phyloP scores from a whole-genome alignment of 2,329 filamentous ascomycete genomes.

The Venturia pyrina region DNA sequence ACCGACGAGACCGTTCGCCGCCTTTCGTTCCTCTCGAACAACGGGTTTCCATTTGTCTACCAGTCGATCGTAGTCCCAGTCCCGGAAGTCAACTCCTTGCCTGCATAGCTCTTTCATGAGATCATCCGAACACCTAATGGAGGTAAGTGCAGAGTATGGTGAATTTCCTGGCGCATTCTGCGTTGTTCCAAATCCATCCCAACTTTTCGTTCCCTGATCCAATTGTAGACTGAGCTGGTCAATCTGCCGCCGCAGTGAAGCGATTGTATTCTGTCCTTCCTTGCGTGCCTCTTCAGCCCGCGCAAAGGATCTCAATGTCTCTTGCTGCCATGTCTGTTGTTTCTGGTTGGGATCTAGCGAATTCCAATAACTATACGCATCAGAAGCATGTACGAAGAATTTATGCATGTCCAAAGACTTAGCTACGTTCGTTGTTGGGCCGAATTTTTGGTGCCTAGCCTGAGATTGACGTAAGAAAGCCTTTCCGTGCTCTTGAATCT shows the following conservation, averaged over 20 bases:
- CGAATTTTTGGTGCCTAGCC: conserved; percentile 19
- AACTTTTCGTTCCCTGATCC: neutral
- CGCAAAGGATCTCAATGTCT: conserved; percentile 36
- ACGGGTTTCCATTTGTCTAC: conserved; percentile 30
- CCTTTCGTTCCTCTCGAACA: conserved; percentile 24
- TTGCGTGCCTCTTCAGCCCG: conserved; percentile 28
- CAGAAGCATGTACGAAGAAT: conserved; percentile 67
- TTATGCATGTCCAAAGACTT: conserved; percentile 36
- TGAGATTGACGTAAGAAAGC: neutral
- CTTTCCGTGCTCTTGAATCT: conserved; percentile 55
- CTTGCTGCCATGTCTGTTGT: conserved; percentile 36
- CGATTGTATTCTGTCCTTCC: conserved; percentile 28
- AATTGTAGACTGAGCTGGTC: conserved; percentile 27
- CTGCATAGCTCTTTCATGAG: conserved; percentile 29
- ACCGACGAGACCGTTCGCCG: conserved; percentile 22
- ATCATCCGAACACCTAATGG: conserved; percentile 26
- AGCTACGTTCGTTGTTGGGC: conserved; percentile 30
- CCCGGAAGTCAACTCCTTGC: conserved; percentile 24
- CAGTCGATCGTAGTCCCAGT: conserved; percentile 31
- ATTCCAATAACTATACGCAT: conserved; percentile 69
- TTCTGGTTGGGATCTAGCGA: conserved; percentile 43
- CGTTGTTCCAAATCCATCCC: neutral
- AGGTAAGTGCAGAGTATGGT: conserved; percentile 21
- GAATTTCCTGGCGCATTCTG: neutral
- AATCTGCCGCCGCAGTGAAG: conserved; percentile 31